Base-by-base conservation (phyloP, 129 eudicot genomes). In the Heracleum sosnowskyi region DNA sequence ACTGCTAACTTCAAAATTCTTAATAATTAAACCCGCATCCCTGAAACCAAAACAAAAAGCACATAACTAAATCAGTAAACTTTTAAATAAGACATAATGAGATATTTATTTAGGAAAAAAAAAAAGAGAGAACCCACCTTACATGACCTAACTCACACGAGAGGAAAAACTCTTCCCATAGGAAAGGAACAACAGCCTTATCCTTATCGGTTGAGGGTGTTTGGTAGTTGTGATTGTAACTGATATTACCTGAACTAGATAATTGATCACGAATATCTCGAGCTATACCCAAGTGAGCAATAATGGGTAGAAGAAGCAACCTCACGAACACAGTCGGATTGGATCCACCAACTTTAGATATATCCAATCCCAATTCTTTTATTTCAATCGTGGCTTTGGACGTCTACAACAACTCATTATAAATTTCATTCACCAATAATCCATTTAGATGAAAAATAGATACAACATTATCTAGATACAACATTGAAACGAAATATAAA, bases 161-260 rank as follows among this genome's bases (percentile, higher is more conserved):
- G 85, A 95, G 87, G 74, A 92, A 88, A 42, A 95, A 85, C 77
- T 95, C 94, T 88, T 95, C 97, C 81, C 98, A 95, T 83, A 83
- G 82, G 79, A 95, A 90, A 81, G 97, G 92, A 83, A 91, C 81
- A 78, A 82, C 83, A 36, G 86, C 82, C 80, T 82, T 85, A 29
- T 88, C 93, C 20, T 71, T 78, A 74, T 64, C 53, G 78, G 86
- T 81, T 75, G 79, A 74, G 70, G 82, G 77, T 75, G 92, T 69
- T 75, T 81, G 93, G 76, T 83, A 84, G 40, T 78, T 82, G 78
- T 85, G 79, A 79, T 45, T 53, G 84, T 78, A 79, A 26, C 34
- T 51, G 11, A 83, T 88, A 84, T 78, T 76, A 83, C 73, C 35
- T 77, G 74, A 78, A 81, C 69, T 83, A 11, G 88, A 78, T 79